phyloP scores from a whole-genome alignment of 495 filamentous ascomycete species.

The Eremomyces bilateralis region DNA sequence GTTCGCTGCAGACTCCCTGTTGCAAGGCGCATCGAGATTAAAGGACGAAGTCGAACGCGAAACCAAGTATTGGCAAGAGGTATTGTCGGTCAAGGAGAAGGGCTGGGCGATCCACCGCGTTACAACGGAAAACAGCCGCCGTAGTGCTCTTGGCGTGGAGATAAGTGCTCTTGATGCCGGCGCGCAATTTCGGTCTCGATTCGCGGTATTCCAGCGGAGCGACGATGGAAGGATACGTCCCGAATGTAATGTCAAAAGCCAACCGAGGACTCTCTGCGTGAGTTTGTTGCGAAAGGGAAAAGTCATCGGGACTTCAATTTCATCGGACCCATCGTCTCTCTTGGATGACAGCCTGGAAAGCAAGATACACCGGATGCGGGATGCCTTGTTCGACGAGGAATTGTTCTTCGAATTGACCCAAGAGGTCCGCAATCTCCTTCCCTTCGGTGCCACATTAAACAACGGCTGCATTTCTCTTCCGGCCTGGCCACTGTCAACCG shows the following conservation, averaged over 20 bases:
- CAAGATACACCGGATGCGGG: conserved; percentile 56
- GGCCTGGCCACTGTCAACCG: no score
- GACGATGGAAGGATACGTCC: conserved; percentile 54
- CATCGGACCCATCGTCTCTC: conserved; percentile 14
- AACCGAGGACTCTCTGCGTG: conserved; percentile 43
- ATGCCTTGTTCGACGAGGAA: conserved; percentile 80
- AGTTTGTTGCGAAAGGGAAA: conserved; percentile 23
- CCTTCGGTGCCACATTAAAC: no score
- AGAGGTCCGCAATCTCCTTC: no score
- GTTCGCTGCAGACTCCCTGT: conserved; percentile 46
- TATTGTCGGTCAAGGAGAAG: conserved; percentile 54
- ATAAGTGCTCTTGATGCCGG: conserved; percentile 39
- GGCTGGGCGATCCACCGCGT: conserved; percentile 67
- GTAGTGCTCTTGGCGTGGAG: conserved; percentile 71
- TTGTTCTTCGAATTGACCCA: conserved; percentile 77
- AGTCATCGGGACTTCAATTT: conserved; percentile 32
- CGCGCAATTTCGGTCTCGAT: conserved; percentile 50
- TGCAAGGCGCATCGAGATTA: conserved; percentile 49
- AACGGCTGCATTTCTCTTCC: no score
- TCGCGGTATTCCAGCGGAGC: conserved; percentile 52
- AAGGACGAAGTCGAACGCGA: conserved; percentile 57
- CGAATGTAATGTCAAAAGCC: conserved; percentile 40
- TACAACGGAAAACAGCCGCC: conserved; percentile 53
- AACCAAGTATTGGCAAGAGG: conserved; percentile 70
- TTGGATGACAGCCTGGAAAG: conserved; percentile 27